A percentile compares a stretch with the other conserved stretches of the same genome.
Conservation (phyloP, 2,329 filamentous ascomycete species). For the Chalara sp. region DNA sequence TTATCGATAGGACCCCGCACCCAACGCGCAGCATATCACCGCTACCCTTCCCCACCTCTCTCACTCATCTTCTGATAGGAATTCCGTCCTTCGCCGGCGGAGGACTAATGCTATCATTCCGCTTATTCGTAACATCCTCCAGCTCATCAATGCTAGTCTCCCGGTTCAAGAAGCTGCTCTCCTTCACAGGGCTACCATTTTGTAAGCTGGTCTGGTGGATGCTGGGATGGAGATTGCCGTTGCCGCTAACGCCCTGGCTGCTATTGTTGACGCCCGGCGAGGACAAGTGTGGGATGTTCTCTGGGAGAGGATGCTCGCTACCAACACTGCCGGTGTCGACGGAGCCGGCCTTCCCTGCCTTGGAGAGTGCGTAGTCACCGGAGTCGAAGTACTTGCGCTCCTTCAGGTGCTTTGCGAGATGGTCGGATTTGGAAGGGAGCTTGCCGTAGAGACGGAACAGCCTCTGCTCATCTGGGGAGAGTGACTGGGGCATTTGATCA, state of each 20-base stretch:
- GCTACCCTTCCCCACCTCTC: background rate
- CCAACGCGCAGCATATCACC: conserved; percentile 1
- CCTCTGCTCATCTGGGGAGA: conserved; percentile 91
- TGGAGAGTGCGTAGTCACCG: conserved; percentile 92
- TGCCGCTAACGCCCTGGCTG: conserved; percentile 35
- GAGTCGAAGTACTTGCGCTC: conserved; percentile 99
- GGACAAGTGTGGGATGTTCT: conserved; percentile 88
- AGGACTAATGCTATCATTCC: conserved; percentile 33
- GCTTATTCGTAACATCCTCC: conserved; percentile 27
- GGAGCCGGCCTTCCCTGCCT: conserved; percentile 93
- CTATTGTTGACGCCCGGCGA: conserved; percentile 44
- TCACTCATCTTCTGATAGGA: conserved; percentile 53
- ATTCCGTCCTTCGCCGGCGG: conserved; percentile 45
- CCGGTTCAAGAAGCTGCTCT: conserved; percentile 78
- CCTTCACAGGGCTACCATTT: conserved; percentile 79
- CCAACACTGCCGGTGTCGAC: conserved; percentile 91
- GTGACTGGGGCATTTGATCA: conserved; percentile 50
- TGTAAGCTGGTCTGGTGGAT: conserved; percentile 41
- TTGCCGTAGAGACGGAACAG: conserved; percentile 97
- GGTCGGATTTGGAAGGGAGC: conserved; percentile 90
- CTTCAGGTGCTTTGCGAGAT: conserved; percentile 97
- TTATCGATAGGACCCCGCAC: conserved; percentile 10
- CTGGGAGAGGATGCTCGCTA: conserved; percentile 87
- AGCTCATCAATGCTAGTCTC: conserved; percentile 66
- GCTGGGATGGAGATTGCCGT: conserved; percentile 35